Evolutionary conservation across 345 rosid genomes (phyloP).

Genomic region (Linum lewisii): DNA sequence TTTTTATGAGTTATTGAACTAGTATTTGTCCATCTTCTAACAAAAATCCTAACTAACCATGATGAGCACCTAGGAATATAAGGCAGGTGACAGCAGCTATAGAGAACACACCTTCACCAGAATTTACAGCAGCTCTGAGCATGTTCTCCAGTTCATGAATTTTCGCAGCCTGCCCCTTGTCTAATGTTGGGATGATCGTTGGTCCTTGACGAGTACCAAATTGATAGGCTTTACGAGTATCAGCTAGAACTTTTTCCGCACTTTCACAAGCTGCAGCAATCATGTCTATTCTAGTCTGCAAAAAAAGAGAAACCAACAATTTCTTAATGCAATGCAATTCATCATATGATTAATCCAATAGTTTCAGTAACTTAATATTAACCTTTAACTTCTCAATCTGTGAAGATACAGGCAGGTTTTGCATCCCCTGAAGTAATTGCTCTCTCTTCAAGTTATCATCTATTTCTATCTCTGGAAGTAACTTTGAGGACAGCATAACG

Average conservation of each 20-base stretch:
- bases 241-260: conserved; percentile 78
- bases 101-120: conserved; percentile 47
- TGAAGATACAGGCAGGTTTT: conserved; percentile 51
- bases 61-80: background rate
- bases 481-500: conserved; percentile 87
- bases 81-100: background rate
- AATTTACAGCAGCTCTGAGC: conserved; percentile 72
- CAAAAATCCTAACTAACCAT: background rate
- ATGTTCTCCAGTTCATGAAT: conserved; percentile 76
- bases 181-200: conserved; percentile 67
- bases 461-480: conserved; percentile 87
- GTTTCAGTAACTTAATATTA: conserved; percentile 2
- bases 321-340: background rate
- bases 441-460: conserved; percentile 77
- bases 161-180: conserved; percentile 79
- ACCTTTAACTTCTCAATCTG: conserved; percentile 84
- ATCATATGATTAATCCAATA: background rate
- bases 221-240: conserved; percentile 82
- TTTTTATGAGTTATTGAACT: background rate
- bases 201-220: conserved; percentile 77
- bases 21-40: background rate
- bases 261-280: conserved; percentile 90
- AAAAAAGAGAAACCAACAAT: conserved; percentile 10
- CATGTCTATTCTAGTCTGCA: conserved; percentile 74
- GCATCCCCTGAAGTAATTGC: conserved; percentile 85